A percentile compares a stretch with the other conserved stretches of the same genome.
Conservation (phyloP, 805 yeast species). For the Blastobotrys chiropterorum region DNA sequence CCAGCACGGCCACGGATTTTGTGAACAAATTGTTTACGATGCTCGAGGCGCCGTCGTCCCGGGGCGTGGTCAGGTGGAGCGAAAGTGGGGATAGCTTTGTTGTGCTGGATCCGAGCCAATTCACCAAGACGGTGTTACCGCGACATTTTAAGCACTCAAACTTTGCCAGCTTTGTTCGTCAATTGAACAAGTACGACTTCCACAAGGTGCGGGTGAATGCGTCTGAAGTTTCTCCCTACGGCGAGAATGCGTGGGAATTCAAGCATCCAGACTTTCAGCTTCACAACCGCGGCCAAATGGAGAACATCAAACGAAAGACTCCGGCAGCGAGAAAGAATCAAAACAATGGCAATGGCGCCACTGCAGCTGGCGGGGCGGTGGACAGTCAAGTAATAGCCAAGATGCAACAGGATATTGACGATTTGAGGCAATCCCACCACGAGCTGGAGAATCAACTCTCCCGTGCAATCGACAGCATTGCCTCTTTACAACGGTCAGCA, state of each 20-base stretch:
- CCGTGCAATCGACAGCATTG: background rate
- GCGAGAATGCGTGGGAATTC: constrained; percentile 78
- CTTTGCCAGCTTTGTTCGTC: constrained; percentile 92
- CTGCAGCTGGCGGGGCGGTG: constrained; percentile 2
- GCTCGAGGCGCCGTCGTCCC: constrained; percentile 76
- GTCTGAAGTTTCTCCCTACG: constrained; percentile 13
- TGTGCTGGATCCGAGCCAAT: constrained; percentile 74
- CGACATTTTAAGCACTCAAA: constrained; percentile 91
- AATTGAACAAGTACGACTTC: constrained; percentile 92
- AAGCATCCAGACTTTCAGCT: constrained; percentile 81
- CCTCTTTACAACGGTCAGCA: background rate
- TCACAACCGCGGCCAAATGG: constrained; percentile 72
- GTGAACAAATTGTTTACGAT: constrained; percentile 49
- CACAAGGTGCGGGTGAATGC: constrained; percentile 68
- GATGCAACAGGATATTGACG: constrained; percentile 3
- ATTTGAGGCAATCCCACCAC: constrained; percentile 4
- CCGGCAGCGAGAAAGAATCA: constrained; percentile 43
- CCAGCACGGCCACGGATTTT: constrained; percentile 12
- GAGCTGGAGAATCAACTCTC: constrained; percentile 8
- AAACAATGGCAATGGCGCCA: constrained; percentile 21
- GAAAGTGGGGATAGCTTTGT: constrained; percentile 79
- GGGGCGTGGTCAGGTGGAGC: constrained; percentile 80
- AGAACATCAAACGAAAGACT: constrained; percentile 79
- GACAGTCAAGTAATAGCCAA: background rate
- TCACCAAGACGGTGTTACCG: constrained; percentile 83